Conservation (phyloP, 2,329 filamentous ascomycete species). For the Colletotrichum karsti region DNA sequence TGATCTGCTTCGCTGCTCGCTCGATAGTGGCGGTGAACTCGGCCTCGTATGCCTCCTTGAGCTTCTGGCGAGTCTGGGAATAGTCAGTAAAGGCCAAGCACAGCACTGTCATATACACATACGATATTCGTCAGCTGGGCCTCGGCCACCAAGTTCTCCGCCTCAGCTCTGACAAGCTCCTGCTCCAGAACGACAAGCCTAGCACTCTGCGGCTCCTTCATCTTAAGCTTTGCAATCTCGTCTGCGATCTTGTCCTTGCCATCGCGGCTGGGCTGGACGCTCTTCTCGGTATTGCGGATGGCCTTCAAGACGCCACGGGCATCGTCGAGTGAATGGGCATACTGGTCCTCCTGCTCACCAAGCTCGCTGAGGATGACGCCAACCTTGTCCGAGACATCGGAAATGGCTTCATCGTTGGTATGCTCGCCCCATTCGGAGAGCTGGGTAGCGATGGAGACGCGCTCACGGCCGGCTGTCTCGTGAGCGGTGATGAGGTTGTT, state of each 20-base stretch:
- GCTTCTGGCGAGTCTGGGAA: slow-evolving; percentile 85
- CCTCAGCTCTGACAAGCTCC: slow-evolving; percentile 94
- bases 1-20: slow-evolving; percentile 95
- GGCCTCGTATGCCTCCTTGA: slow-evolving; percentile 92
- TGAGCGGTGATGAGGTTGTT: slow-evolving; percentile 88
- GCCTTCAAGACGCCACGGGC: slow-evolving; percentile 85
- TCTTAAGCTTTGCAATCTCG: slow-evolving; percentile 90
- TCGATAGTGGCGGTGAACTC: slow-evolving; percentile 94
- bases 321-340: slow-evolving; percentile 88
- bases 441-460: slow-evolving; percentile 84
- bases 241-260: slow-evolving; percentile 88
- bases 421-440: slow-evolving; percentile 97
- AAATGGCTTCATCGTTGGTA: slow-evolving; percentile 86
- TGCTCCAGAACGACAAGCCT: slow-evolving; percentile 89
- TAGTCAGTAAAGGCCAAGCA: neutral
- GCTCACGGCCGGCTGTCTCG: slow-evolving; percentile 86
- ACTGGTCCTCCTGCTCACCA: slow-evolving; percentile 91
- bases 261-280: slow-evolving; percentile 91
- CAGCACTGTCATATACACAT: slow-evolving; percentile 44
- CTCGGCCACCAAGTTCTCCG: slow-evolving; percentile 94
- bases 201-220: slow-evolving; percentile 88
- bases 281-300: slow-evolving; percentile 94
- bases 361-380: slow-evolving; percentile 92
- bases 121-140: slow-evolving; percentile 96
- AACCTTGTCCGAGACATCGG: slow-evolving; percentile 93